phyloP scores from a whole-genome alignment of 176 grass and related monocot genomes.

The Ampelocalamus luodianensis region DNA sequence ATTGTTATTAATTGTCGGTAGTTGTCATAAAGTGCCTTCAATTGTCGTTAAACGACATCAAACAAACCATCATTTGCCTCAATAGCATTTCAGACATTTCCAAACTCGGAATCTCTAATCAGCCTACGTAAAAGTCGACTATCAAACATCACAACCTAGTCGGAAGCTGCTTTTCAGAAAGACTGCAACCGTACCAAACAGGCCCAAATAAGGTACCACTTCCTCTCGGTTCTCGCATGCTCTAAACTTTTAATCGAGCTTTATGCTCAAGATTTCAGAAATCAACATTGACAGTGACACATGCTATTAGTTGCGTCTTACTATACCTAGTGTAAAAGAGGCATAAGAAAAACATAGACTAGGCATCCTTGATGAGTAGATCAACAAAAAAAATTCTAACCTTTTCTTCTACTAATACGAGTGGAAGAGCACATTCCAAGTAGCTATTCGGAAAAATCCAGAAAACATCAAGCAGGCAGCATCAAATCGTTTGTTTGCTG shows the following conservation, averaged over 20 bases:
- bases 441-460: slow-evolving; percentile 27
- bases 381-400: neutral
- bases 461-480: slow-evolving; percentile 20
- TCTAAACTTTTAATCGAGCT: neutral
- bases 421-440: slow-evolving; percentile 34
- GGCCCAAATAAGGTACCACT: neutral
- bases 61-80: too few species aligned
- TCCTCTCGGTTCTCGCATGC: neutral
- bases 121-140: too few species aligned
- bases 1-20: too few species aligned
- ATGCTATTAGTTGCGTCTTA: neutral
- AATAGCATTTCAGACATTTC: too few species aligned
- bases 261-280: slow-evolving; percentile 22
- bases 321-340: neutral
- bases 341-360: slow-evolving; percentile 5
- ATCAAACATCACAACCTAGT: too few species aligned
- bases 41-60: too few species aligned
- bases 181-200: too few species aligned
- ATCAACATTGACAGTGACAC: neutral
- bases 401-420: neutral
- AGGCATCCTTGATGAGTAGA: neutral
- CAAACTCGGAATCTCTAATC: too few species aligned
- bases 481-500: slow-evolving; percentile 27
- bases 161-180: too few species aligned
- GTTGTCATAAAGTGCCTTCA: too few species aligned